phyloP scores from a whole-genome alignment of 106 monocot genomes.

The Allium sativum region DNA sequence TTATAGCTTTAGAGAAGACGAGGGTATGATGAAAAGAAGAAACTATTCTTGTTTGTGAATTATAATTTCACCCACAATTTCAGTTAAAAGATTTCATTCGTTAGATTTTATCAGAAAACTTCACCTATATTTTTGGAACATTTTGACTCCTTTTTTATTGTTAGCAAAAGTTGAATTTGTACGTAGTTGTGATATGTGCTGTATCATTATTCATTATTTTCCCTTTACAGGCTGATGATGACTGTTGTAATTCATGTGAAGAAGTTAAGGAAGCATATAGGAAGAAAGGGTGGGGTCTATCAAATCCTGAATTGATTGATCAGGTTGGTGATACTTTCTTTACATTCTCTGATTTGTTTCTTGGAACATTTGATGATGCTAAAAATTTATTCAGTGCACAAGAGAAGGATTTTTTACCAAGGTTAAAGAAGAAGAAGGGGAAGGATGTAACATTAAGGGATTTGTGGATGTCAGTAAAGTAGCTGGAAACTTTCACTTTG shows the following conservation, averaged over 20 bases:
- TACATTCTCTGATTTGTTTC: no score
- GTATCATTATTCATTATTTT: not conserved
- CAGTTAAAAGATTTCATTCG: no score
- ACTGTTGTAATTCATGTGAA: conserved; percentile 98
- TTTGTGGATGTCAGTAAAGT: conserved; percentile 73
- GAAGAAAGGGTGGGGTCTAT: conserved; percentile 95
- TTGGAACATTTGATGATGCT: not conserved
- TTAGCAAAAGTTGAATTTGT: not conserved
- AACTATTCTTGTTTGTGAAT: no score
- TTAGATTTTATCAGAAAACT: not conserved
- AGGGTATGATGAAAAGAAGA: no score
- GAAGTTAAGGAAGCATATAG: conserved; percentile 95
- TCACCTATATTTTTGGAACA: not conserved
- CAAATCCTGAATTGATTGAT: conserved; percentile 87
- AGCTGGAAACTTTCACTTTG: conserved; percentile 72
- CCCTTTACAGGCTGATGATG: conserved; percentile 64
- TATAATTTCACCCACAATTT: no score
- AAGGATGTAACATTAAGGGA: conserved; percentile 73
- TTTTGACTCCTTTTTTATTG: not conserved
- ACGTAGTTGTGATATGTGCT: no score
- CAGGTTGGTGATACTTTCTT: conserved; percentile 34
- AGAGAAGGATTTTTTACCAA: conserved; percentile 57
- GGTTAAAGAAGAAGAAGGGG: conserved; percentile 65
- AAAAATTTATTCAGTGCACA: conserved; percentile 23
- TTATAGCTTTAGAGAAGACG: no score